These are phyloP conservation scores for Phytophthora capsici DNA, from an alignment of 352 stramenopile species.

Conservation along the genomic window DNA sequence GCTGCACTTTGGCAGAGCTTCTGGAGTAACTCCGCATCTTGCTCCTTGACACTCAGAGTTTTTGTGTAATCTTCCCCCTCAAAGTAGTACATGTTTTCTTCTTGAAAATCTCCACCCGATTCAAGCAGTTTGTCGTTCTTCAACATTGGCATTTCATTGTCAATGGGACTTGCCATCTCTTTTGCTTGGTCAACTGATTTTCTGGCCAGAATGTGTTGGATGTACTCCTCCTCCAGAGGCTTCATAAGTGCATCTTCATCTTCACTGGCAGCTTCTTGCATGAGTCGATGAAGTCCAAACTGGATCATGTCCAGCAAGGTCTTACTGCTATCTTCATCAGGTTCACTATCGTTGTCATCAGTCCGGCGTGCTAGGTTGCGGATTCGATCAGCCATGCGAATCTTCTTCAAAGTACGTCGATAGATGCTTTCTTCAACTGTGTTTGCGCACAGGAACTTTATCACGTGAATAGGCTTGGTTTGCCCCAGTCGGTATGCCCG, in stretches of 20 bases:
- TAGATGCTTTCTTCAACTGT: constrained; percentile 86
- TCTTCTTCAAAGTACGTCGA: constrained; percentile 69
- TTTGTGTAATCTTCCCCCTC: constrained; percentile 79
- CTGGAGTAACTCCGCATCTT: constrained; percentile 51
- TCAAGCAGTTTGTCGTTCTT: constrained; percentile 59
- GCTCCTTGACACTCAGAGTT: constrained; percentile 35
- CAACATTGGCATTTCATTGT: constrained; percentile 21
- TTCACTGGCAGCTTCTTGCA: constrained; percentile 46
- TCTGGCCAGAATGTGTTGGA: constrained; percentile 52
- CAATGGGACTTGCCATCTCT: neutral
- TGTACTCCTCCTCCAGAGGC: constrained; percentile 63
- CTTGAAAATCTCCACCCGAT: constrained; percentile 60
- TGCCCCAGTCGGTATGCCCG: constrained; percentile 77
- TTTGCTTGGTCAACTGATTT: constrained; percentile 19
- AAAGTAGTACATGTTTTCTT: constrained; percentile 89
- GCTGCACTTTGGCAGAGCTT: constrained; percentile 39
- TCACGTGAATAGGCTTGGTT: constrained; percentile 80
- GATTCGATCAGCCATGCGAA: constrained; percentile 79
- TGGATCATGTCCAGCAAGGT: constrained; percentile 75
- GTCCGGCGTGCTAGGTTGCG: constrained; percentile 59
- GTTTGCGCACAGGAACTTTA: constrained; percentile 78
- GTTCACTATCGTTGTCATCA: constrained; percentile 27
- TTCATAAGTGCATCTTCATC: constrained; percentile 44
- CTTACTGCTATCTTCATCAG: constrained; percentile 50
- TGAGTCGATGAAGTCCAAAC: constrained; percentile 75